These are phyloP conservation scores for Mayamaea pseudoterrestris DNA, from an alignment of 108 stramenopile species.

Conservation along the genomic window DNA sequence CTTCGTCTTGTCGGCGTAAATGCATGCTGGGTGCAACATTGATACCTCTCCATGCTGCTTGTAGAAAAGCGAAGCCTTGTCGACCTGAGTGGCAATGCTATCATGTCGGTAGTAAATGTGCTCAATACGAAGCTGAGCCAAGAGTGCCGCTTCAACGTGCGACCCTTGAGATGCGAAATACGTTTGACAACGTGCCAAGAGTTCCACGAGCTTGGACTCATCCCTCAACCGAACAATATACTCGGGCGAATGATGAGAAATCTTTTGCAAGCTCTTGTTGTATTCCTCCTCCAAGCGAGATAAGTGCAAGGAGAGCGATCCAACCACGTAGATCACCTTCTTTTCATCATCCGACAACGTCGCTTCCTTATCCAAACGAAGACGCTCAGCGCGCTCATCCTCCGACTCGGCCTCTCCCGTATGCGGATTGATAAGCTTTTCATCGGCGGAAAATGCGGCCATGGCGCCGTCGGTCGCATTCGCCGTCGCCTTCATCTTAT, in stretches of 20 bases:
- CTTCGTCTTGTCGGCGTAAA: slow-evolving; percentile 13
- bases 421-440: slow-evolving; percentile 71
- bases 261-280: slow-evolving; percentile 87
- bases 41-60: slow-evolving; percentile 44
- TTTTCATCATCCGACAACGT: slow-evolving; percentile 62
- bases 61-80: slow-evolving; percentile 59
- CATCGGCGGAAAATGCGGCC: slow-evolving; percentile 62
- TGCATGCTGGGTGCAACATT: slow-evolving; percentile 77
- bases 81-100: slow-evolving; percentile 79
- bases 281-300: slow-evolving; percentile 91
- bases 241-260: slow-evolving; percentile 86
- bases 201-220: slow-evolving; percentile 73
- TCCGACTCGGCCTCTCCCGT: slow-evolving; percentile 72
- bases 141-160: slow-evolving; percentile 50
- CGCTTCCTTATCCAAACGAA: slow-evolving; percentile 70
- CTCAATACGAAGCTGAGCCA: slow-evolving; percentile 76
- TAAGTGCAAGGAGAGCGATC: slow-evolving; percentile 74
- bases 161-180: slow-evolving; percentile 79
- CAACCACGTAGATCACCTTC: slow-evolving; percentile 77
- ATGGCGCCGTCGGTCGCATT: slow-evolving; percentile 52
- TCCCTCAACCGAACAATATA: slow-evolving; percentile 86
- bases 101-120: slow-evolving; percentile 97
- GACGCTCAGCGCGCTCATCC: slow-evolving; percentile 71
- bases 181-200: slow-evolving; percentile 55
- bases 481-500: slow-evolving; percentile 59